Conservation (phyloP, 75 land plant species). For the Pseudotsuga menziesii region DNA sequence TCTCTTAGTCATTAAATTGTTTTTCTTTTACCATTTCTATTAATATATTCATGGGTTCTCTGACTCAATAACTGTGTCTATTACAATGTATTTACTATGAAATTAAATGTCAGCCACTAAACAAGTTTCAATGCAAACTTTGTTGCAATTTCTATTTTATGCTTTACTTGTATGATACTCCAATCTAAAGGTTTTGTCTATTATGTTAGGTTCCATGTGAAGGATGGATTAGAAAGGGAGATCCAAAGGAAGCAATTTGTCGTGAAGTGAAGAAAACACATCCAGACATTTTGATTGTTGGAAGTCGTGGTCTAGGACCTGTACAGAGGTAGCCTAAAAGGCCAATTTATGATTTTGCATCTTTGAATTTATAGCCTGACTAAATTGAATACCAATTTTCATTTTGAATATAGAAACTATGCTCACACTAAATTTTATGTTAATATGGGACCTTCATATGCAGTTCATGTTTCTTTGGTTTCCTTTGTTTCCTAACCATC, state of each 20-base stretch:
- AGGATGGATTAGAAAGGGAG: slow-evolving; percentile 41
- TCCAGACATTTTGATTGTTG: slow-evolving; percentile 42
- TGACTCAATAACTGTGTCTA: not conserved
- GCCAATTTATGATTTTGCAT: not conserved
- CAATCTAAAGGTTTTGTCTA: not conserved
- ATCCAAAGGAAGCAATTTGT: slow-evolving; percentile 39
- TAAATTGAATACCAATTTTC: not conserved
- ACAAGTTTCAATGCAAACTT: not conserved
- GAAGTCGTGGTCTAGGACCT: slow-evolving; percentile 37
- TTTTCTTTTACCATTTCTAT: too few species aligned
- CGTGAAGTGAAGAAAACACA: slow-evolving; percentile 25
- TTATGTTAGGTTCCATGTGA: slow-evolving; percentile 33
- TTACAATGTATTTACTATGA: not conserved
- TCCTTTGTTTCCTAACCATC: not conserved
- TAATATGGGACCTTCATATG: not conserved
- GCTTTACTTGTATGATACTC: not conserved
- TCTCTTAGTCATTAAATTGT: too few species aligned
- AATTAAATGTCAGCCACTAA: not conserved
- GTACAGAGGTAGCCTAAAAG: slow-evolving; percentile 27
- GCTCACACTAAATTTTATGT: not conserved
- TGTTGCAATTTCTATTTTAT: not conserved
- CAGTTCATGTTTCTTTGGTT: not conserved
- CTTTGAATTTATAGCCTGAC: not conserved
- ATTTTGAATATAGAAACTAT: not conserved
- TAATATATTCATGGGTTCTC: not conserved